Percentiles rank a stretch among this genome's conserved stretches.
Evolutionary conservation across 306 rosid genomes (phyloP).

Genomic region (Rosa chinensis): DNA sequence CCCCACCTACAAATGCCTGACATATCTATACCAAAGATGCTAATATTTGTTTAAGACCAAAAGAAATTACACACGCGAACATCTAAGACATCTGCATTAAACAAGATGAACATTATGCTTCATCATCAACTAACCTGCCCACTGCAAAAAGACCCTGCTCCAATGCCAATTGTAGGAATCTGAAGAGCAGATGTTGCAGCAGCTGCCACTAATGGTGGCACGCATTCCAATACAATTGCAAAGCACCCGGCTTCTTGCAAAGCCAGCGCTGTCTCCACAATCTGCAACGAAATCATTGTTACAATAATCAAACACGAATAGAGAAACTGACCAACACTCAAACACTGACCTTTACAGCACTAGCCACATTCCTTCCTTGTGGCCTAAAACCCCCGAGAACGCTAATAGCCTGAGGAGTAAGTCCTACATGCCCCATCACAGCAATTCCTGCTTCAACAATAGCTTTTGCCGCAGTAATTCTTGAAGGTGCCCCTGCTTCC

Average conservation of each 20-base stretch:
- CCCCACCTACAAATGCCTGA: neutral
- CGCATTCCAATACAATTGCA: slow-evolving; percentile 80
- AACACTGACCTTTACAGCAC: slow-evolving; percentile 67
- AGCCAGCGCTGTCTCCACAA: slow-evolving; percentile 80
- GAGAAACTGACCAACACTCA: neutral
- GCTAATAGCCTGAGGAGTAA: slow-evolving; percentile 91
- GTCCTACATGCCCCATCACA: slow-evolving; percentile 88
- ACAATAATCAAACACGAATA: neutral
- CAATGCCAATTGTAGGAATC: slow-evolving; percentile 87
- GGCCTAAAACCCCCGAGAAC: slow-evolving; percentile 93
- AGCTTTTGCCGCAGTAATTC: slow-evolving; percentile 68
- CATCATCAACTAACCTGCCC: slow-evolving; percentile 62
- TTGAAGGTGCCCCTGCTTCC: slow-evolving; percentile 82
- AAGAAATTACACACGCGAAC: slow-evolving; percentile 6
- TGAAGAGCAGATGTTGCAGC: slow-evolving; percentile 73
- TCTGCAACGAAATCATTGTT: slow-evolving; percentile 36
- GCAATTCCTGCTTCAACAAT: slow-evolving; percentile 92
- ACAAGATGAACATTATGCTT: neutral
- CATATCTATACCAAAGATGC: neutral
- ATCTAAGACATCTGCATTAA: neutral
- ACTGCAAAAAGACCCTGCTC: slow-evolving; percentile 92
- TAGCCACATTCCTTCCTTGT: slow-evolving; percentile 71
- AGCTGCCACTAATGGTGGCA: slow-evolving; percentile 80
- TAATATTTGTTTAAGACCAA: neutral
- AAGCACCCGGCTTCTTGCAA: slow-evolving; percentile 87